Evolutionary conservation across 805 yeast genomes (phyloP), one percentile per base, ranked within the genome.

Genomic region (Tetrapisispora pingtungensis): DNA sequence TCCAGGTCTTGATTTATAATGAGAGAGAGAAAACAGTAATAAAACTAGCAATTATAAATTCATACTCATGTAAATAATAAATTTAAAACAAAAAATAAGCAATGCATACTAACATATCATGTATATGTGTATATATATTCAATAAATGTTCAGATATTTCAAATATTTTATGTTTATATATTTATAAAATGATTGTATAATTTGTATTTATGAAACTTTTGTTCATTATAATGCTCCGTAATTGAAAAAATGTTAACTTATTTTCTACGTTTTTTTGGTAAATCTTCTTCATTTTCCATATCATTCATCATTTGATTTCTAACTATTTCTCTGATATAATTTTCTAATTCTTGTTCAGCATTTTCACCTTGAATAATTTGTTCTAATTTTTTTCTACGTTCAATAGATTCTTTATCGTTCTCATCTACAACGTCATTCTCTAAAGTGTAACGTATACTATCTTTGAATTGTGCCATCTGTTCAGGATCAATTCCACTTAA

Each of bases 291-390:
- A 33, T 37, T 38, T 17, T 35, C 37, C 1, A 41, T 44, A 24
- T 46, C 44, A 17, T 32, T 47, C 43, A 54, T 36, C 40, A 76
- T 59, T 40, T 81, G 81, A 40, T 75, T 73, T 36, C 80, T 75
- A 4, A 89, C 80, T 10, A 83, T 80, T 13, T 75, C 75, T 50
- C 76, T 68, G 28, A 89, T 77, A 53, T 82, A 75, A 35, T 77
- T 77, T 55, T 82, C 77, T 37, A 89, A 68, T 26, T 78, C 83
- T 49, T 78, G 85, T 59, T 88, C 95, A 3, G 90, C 86, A 55
- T 86, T 81, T 4, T 81, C 94, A 45, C 94, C 80, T 49, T 78
- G 73, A 49, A 88, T 73, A 20, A 90, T 86, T 33, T 72, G 75
- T 55, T 83, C 84, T 20, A 90, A 67, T 56, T 74, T 70, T 52